Conservation (phyloP, 495 filamentous ascomycete genomes). For the Viridothelium virens region DNA sequence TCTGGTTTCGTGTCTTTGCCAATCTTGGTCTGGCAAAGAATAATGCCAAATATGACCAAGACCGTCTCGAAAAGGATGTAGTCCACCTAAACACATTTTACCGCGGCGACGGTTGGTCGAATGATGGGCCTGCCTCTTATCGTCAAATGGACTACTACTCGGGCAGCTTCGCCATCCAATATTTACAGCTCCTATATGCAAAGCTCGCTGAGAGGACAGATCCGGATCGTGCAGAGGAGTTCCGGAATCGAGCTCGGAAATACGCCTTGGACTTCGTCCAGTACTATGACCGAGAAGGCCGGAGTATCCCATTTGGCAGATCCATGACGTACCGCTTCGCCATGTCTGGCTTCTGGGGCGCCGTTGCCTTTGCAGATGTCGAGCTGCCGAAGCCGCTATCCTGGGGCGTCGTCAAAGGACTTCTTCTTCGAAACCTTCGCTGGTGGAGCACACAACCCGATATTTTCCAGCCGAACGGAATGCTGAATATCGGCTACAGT, state of each 20-base stretch:
- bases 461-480: constrained; percentile 66
- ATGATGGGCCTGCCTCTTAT: constrained; percentile 67
- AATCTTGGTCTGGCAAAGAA: constrained; percentile 69
- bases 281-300: constrained; percentile 62
- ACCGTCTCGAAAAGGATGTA: constrained; percentile 62
- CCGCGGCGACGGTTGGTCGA: constrained; percentile 69
- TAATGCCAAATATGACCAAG: constrained; percentile 56
- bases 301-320: constrained; percentile 65
- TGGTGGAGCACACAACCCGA: constrained; percentile 70
- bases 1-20: constrained; percentile 78
- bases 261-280: constrained; percentile 65
- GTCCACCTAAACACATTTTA: constrained; percentile 73
- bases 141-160: constrained; percentile 81
- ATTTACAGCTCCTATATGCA: constrained; percentile 67
- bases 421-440: constrained; percentile 62
- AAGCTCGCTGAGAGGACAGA: constrained; percentile 63
- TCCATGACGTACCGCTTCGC: constrained; percentile 73
- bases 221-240: constrained; percentile 58
- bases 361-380: constrained; percentile 64
- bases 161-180: constrained; percentile 72
- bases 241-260: constrained; percentile 54
- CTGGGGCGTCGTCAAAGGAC: constrained; percentile 70
- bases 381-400: constrained; percentile 61
- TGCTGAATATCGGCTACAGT: constrained; percentile 66
- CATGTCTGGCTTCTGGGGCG: constrained; percentile 76